Evolutionary conservation across 495 filamentous ascomycete genomes (phyloP).

Genomic region (Aspergillus baeticus): DNA sequence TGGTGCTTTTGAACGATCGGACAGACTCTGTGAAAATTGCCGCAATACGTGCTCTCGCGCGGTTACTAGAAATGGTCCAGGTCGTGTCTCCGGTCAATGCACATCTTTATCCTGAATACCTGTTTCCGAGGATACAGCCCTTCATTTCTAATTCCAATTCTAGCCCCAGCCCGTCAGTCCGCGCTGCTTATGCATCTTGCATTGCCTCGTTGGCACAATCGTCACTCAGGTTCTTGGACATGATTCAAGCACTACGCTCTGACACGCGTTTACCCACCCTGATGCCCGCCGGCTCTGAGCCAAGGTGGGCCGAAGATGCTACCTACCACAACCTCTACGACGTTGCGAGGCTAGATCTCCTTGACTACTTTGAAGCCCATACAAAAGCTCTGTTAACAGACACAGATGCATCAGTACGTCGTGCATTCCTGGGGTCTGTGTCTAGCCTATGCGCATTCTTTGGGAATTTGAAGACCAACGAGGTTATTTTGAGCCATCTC

Average conservation of each 20-base stretch:
- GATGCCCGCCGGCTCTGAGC: constrained; percentile 64
- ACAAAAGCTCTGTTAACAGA: constrained; percentile 90
- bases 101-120: constrained; percentile 92
- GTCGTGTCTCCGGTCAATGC: constrained; percentile 93
- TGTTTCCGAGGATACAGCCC: constrained; percentile 76
- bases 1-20: constrained; percentile 76
- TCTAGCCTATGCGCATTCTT: constrained; percentile 94
- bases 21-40: constrained; percentile 79
- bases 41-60: constrained; percentile 80
- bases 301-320: constrained; percentile 65
- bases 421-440: constrained; percentile 92
- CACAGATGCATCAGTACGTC: constrained; percentile 78
- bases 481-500: constrained; percentile 90
- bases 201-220: constrained; percentile 90
- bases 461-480: constrained; percentile 81
- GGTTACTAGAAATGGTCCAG: constrained; percentile 81
- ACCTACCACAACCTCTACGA: constrained; percentile 83
- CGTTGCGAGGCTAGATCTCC: constrained; percentile 70
- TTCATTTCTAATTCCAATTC: constrained; percentile 58
- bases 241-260: constrained; percentile 82
- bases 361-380: constrained; percentile 78
- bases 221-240: constrained; percentile 79
- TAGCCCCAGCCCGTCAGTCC: constrained; percentile 65
- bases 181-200: constrained; percentile 89
- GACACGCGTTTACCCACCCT: constrained; percentile 77